phyloP scores from a whole-genome alignment of 768 basidiomycete species.

The Porphyrellus cyaneotinctus region DNA sequence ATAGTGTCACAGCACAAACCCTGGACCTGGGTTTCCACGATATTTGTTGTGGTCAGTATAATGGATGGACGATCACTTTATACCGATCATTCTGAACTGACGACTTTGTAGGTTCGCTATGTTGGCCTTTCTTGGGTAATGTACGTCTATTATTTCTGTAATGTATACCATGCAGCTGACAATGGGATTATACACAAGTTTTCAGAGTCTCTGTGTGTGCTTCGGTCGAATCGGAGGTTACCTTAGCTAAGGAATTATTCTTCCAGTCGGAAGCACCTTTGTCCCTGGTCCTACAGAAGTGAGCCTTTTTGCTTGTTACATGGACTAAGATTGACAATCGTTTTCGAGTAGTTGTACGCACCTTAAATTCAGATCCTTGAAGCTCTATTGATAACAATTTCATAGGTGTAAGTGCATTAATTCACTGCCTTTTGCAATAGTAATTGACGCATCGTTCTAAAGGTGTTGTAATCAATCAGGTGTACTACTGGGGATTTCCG shows the following conservation, averaged over 20 bases:
- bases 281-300: no score
- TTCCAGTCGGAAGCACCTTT: not conserved
- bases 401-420: no score
- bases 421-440: no score
- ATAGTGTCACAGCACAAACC: not conserved
- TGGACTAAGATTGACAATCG: no score
- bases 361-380: no score
- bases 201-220: not conserved
- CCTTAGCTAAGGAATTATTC: not conserved
- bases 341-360: no score
- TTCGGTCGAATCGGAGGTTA: no score
- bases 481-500: not conserved
- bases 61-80: not conserved
- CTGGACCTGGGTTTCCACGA: conserved; percentile 12
- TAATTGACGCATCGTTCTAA: not conserved
- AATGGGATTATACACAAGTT: not conserved
- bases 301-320: no score
- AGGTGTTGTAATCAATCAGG: not conserved
- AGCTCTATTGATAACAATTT: no score
- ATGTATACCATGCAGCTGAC: not conserved
- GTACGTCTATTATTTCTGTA: not conserved
- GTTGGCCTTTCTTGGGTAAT: not conserved
- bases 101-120: not conserved
- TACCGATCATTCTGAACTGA: not conserved
- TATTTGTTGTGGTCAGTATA: conserved; percentile 6